Conservation (phyloP, 805 yeast genomes). For the Cyberlindnera lachancei region DNA sequence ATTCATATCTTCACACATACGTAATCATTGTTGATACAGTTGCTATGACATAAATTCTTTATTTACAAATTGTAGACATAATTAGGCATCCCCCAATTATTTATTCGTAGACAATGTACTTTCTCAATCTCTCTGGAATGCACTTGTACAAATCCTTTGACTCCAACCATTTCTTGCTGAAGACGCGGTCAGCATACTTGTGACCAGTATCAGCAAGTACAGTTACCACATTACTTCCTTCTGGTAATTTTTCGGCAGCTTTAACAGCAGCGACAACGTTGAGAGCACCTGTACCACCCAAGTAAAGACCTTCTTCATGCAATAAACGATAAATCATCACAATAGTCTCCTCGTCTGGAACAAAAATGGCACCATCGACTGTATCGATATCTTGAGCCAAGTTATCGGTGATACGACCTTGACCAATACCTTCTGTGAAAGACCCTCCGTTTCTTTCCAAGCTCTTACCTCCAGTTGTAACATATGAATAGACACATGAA, state of each 20-base stretch:
- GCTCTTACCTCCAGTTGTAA: slow-evolving; percentile 60
- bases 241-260: slow-evolving; percentile 71
- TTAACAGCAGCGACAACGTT: slow-evolving; percentile 85
- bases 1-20: no score
- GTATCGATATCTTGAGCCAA: slow-evolving; percentile 62
- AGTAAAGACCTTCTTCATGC: slow-evolving; percentile 83
- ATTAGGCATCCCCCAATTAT: no score
- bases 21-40: no score
- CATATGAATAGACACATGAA: slow-evolving; percentile 71
- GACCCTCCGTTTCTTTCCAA: slow-evolving; percentile 73
- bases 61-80: no score
- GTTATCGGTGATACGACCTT: slow-evolving; percentile 85
- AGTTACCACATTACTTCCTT: slow-evolving; percentile 76
- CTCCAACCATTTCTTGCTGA: slow-evolving; percentile 71
- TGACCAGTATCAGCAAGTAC: slow-evolving; percentile 88
- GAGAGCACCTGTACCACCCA: slow-evolving; percentile 87
- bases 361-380: slow-evolving; percentile 72
- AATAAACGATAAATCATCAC: slow-evolving; percentile 76
- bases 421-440: slow-evolving; percentile 95
- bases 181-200: slow-evolving; percentile 76
- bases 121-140: slow-evolving; percentile 63
- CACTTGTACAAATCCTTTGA: slow-evolving; percentile 56
- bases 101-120: slow-evolving; percentile 44
- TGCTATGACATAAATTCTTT: no score
- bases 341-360: slow-evolving; percentile 76